These are phyloP conservation scores for Curvularia hawaiiensis DNA, from an alignment of 2,329 filamentous ascomycete species.

Conservation along the genomic window DNA sequence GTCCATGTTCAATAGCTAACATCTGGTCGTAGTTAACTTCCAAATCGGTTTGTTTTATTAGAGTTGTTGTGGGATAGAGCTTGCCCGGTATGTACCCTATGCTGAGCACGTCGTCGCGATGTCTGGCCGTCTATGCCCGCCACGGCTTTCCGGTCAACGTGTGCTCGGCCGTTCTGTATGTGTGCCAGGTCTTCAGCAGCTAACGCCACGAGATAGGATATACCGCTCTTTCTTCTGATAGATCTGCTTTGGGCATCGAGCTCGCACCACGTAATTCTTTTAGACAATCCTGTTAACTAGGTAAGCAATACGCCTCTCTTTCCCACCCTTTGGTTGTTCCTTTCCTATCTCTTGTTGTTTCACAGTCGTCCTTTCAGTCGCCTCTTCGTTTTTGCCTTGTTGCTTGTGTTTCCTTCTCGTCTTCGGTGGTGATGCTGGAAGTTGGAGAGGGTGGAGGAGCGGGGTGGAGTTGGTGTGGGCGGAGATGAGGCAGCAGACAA, in stretches of 20 bases:
- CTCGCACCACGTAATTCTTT: conserved; percentile 32
- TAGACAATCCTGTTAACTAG: conserved; percentile 34
- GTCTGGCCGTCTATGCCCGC: neutral
- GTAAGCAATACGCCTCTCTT: conserved; percentile 34
- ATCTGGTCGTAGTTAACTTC: conserved; percentile 34
- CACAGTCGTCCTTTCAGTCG: conserved; percentile 1
- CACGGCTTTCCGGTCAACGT: neutral
- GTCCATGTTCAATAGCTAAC: conserved; percentile 27
- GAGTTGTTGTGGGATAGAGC: conserved; percentile 34
- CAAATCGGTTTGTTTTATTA: conserved; percentile 32
- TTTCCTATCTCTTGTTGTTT: neutral
- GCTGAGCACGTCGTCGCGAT: conserved; percentile 1
- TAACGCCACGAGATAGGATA: conserved; percentile 30
- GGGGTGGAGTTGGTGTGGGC: conserved; percentile 5
- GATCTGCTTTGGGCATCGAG: conserved; percentile 39
- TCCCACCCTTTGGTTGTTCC: neutral
- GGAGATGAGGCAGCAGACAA: conserved; percentile 10
- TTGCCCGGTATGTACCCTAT: conserved; percentile 31
- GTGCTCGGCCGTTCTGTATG: neutral
- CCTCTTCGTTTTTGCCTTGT: neutral
- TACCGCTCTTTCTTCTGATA: conserved; percentile 36
- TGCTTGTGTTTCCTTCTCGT: conserved; percentile 1
- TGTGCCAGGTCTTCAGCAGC: neutral
- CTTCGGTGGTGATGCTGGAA: conserved; percentile 2
- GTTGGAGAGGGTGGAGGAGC: conserved; percentile 1